Base-by-base conservation (phyloP, 2,329 filamentous ascomycete species). In the Pseudogymnoascus sp. region DNA sequence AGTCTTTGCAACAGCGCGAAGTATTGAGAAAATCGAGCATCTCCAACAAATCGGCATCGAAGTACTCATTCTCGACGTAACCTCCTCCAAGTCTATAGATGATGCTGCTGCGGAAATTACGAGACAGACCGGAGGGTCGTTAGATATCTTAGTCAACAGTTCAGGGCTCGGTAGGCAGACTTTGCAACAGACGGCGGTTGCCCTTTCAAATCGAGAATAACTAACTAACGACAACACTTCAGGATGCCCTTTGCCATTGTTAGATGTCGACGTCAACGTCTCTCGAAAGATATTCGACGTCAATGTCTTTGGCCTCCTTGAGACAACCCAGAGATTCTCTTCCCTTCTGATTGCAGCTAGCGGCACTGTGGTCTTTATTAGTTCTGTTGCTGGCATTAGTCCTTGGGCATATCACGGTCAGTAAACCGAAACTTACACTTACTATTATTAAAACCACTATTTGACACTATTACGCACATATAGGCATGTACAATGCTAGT, bases 111-210 rank as follows among this genome's bases (percentile, higher is more conserved):
- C 70, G 5, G 64, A 70, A 11, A 71, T 80, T 23, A 64, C 69
- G 4, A 63, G 63, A 8, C 67, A 71, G 7, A 76, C 76, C 0
- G 76, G 72, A 23, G 75, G 75, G 13, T 74, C 66, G 14, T 72
- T 80, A 11, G 75, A 79, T 64, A 71, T 78, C 25, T 74, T 80
- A 2, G 71, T 80, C 57, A 81, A 81, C 67, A 81, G 80, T 68
- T 75, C 79, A 6, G 78, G 77, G 13, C 67, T 70, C 43, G 72
- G 21, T 69, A 64, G 23, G 45, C 14, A 25, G 23, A 28, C 43
- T 51, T 51, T 28, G n/a, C 21, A 51, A n/a, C 23, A 16, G 23
- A 51, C 23, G 19, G 65, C 23, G 19, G 65, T 67, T 25, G 41
- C 39, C 39, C 31, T 28, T 10, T 16, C n/a, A 63, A 7, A 69